These are phyloP conservation scores for Sclerotinia trifoliorum DNA, from an alignment of 2,329 filamentous ascomycete species.

Conservation along the genomic window DNA sequence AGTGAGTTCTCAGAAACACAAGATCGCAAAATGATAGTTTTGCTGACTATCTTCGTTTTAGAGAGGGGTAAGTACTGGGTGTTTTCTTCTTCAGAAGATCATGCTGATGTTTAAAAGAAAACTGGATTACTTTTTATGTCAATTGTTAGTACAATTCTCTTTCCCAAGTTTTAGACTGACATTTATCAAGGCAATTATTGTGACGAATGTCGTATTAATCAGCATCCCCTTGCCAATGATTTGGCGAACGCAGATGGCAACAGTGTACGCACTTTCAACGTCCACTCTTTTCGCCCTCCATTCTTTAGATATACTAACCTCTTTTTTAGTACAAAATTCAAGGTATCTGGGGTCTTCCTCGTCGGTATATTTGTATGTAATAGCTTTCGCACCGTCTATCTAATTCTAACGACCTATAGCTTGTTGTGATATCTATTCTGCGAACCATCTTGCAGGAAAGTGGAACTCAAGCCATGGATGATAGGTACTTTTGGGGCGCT, in stretches of 20 bases:
- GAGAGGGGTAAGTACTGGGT: not conserved
- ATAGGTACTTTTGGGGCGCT: conserved; percentile 8
- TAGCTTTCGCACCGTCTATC: not conserved
- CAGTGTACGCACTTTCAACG: conserved; percentile 16
- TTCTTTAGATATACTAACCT: not conserved
- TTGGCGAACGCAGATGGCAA: conserved; percentile 22
- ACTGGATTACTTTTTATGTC: not conserved
- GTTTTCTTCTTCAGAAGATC: fast-evolving
- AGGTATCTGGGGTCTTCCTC: conserved; percentile 26
- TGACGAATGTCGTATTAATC: conserved; percentile 29
- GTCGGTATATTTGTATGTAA: conserved; percentile 28
- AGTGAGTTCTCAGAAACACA: conserved; percentile 6
- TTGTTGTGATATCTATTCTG: conserved; percentile 25
- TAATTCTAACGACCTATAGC: conserved; percentile 13
- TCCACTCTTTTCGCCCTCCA: not conserved
- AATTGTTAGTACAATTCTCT: not conserved
- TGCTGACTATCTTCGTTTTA: not conserved
- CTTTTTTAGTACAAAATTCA: conserved; percentile 23
- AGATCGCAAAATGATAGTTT: not conserved
- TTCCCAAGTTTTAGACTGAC: not conserved
- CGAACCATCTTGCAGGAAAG: not conserved
- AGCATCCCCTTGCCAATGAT: conserved; percentile 30
- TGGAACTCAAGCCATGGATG: not conserved
- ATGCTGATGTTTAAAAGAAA: not conserved
- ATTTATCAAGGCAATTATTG: conserved; percentile 25